Evolutionary conservation across 768 basidiomycete species (phyloP), one percentile per base, ranked within the genome.

Genomic region (Glaciozyma martinii): DNA sequence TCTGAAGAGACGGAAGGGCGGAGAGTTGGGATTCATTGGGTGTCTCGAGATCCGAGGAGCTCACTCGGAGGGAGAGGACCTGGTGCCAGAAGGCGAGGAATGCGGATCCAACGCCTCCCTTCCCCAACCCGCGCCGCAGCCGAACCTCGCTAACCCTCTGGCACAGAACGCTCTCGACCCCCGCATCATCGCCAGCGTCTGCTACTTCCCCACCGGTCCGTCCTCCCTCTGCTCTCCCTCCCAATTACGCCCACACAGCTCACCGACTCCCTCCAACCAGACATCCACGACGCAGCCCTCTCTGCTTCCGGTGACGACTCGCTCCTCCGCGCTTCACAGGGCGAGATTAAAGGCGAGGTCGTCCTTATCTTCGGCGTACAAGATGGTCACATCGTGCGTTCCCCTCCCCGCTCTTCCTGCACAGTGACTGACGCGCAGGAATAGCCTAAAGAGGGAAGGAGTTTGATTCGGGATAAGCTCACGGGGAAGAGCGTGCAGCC

Each of bases 311-410:
- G 75, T 2, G 93, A 94, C 72, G 84, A 98, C 75, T 84, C 90
- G 5, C 84, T 97, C 54, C 77, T 78, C 52, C 83, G 83, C 61
- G 89, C 90, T 55, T 79, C 78, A 53, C 84, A 83, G 3, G 91
- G 93, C 3, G 87, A 89, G 63, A 75, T 97, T 63, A 81, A 79
- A 7, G 83, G 82, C 21, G 89, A 89, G 46, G 44, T 67, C 46
- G 66, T 92, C 83, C 87, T 95, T 87, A 90, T 97, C 59, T 97
- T 97, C 73, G 94, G 94, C 10, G 92, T 93, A 75, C 90, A 93
- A 81, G 89, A 84, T 71, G 61, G 78, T 66, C 50, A 71, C n/a
- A 65, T 71, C 23, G 68, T 70, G 27, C 49, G 68, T 56, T 16
- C 13, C 15, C 13, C 40, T 46, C 49, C 33, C 23, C 29, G n/a